Evolutionary conservation across 805 yeast genomes (phyloP).

Genomic region (Ogataea paradorogensis): DNA sequence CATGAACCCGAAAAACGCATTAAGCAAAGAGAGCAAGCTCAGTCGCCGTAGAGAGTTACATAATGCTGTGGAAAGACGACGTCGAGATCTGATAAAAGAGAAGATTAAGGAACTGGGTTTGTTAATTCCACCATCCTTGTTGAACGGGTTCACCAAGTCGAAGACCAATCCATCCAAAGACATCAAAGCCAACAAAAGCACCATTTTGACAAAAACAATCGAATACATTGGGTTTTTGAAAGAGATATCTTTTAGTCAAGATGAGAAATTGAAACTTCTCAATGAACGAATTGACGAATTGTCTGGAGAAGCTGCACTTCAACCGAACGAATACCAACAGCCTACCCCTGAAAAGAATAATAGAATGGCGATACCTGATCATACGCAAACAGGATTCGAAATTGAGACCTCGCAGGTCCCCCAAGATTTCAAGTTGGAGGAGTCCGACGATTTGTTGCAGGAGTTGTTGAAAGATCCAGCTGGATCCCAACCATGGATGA

Average conservation of each 20-base stretch:
- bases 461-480: slow-evolving; percentile 12
- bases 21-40: slow-evolving; percentile 65
- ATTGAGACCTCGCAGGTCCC: slow-evolving; percentile 1
- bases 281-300: slow-evolving; percentile 34
- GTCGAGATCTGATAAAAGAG: slow-evolving; percentile 88
- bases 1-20: slow-evolving; percentile 33
- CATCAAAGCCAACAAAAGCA: slow-evolving; percentile 77
- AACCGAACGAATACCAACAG: slow-evolving; percentile 6
- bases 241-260: slow-evolving; percentile 58
- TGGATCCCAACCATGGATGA: slow-evolving; percentile 6
- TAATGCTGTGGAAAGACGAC: slow-evolving; percentile 89
- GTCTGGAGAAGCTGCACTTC: slow-evolving; percentile 1
- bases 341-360: not conserved
- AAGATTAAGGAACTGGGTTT: slow-evolving; percentile 80
- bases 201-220: slow-evolving; percentile 72
- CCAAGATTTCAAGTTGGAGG: slow-evolving; percentile 15
- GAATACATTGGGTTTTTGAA: slow-evolving; percentile 71
- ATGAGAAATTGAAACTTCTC: slow-evolving; percentile 42
- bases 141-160: slow-evolving; percentile 37
- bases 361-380: not conserved
- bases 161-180: slow-evolving; percentile 47
- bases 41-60: slow-evolving; percentile 84
- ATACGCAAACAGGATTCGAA: slow-evolving; percentile 1
- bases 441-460: slow-evolving; percentile 15
- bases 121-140: slow-evolving; percentile 73